These are phyloP conservation scores for Colletotrichum sp. DNA, from an alignment of 2,329 filamentous ascomycete genomes.

Conservation along the genomic window DNA sequence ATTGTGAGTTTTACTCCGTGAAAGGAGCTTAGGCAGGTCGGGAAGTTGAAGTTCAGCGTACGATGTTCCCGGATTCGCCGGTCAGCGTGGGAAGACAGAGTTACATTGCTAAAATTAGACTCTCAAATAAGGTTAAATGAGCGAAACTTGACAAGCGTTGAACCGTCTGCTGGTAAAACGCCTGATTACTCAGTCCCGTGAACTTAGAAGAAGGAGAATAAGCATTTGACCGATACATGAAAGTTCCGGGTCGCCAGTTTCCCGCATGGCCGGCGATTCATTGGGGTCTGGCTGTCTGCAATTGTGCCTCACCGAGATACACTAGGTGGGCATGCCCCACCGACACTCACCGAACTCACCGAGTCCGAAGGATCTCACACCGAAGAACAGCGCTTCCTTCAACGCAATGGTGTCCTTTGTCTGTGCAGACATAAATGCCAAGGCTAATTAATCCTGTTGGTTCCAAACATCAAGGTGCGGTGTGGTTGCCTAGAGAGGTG, in stretches of 20 bases:
- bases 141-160: neutral
- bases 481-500: neutral
- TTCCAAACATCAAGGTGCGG: neutral
- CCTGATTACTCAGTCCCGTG: neutral
- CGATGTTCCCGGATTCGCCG: neutral
- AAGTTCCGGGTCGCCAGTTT: neutral
- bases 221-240: neutral
- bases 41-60: neutral
- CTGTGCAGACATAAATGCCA: neutral
- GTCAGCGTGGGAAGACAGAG: neutral
- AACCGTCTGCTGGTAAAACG: neutral
- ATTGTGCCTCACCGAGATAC: neutral
- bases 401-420: neutral
- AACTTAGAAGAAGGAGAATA: neutral
- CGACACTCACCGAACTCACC: neutral
- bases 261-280: neutral
- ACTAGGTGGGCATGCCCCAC: neutral
- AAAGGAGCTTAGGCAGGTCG: neutral
- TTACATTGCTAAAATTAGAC: neutral
- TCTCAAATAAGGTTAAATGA: neutral
- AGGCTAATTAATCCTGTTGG: neutral
- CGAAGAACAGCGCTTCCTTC: fast-evolving
- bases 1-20: neutral
- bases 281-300: neutral
- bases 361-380: neutral